Percentiles rank a stretch among this genome's conserved stretches.
phyloP scores from a whole-genome alignment of 805 yeast species.

The Starmerella floricola region DNA sequence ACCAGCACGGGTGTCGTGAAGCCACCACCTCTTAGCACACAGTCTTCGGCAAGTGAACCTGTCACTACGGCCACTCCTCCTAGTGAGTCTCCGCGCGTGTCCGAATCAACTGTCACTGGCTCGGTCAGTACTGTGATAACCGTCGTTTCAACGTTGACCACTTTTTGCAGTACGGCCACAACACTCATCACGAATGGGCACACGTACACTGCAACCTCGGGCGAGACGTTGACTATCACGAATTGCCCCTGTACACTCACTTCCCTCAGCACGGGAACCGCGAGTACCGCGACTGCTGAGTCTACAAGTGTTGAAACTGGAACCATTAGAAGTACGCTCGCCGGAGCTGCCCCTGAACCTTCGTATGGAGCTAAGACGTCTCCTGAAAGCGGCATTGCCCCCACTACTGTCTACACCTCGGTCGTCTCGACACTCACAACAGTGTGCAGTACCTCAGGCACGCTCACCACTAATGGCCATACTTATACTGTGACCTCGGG shows the following conservation, averaged over 20 bases:
- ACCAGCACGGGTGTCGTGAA: too few relatives aligned
- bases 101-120: not conserved
- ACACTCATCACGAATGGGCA: slow-evolving; percentile 34
- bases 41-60: too few relatives aligned
- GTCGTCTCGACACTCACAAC: slow-evolving; percentile 1
- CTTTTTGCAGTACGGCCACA: slow-evolving; percentile 68
- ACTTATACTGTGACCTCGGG: slow-evolving; percentile 60
- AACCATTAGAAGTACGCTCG: not conserved
- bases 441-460: slow-evolving; percentile 55
- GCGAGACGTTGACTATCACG: slow-evolving; percentile 75
- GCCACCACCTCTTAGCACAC: too few relatives aligned
- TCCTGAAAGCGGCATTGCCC: too few relatives aligned
- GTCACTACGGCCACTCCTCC: too few relatives aligned
- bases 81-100: not conserved
- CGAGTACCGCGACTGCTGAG: too few relatives aligned
- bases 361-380: too few relatives aligned
- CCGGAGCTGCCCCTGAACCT: not conserved
- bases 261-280: not conserved
- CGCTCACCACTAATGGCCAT: slow-evolving; percentile 43
- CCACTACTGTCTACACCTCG: too few relatives aligned
- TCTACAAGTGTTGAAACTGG: too few relatives aligned
- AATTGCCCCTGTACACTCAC: slow-evolving; percentile 73
- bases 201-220: slow-evolving; percentile 40
- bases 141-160: slow-evolving; percentile 39
- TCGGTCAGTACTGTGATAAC: not conserved